phyloP scores from a whole-genome alignment of 306 rosid species.

The Abrus pulchellus region DNA sequence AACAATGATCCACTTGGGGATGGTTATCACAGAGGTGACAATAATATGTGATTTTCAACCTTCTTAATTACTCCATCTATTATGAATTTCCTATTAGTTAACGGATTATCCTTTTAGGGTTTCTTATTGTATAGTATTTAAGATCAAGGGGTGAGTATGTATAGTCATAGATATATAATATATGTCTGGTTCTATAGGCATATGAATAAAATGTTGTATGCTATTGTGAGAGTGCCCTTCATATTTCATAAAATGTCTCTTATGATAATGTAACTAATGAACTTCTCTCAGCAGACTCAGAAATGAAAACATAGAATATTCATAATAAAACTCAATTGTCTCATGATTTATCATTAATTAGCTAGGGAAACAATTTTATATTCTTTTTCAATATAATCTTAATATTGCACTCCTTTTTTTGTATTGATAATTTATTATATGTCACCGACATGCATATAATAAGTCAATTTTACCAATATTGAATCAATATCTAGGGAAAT shows the following conservation, averaged over 20 bases:
- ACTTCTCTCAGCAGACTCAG: not conserved
- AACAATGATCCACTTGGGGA: constrained; percentile 56
- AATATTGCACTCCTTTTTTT: not conserved
- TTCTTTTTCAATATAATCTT: not conserved
- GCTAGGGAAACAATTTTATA: not conserved
- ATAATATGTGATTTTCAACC: constrained; percentile 42
- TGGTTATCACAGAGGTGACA: constrained; percentile 53
- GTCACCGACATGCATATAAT: not conserved
- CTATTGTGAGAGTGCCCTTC: not conserved
- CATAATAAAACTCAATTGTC: not conserved
- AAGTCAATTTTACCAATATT: too few relatives aligned
- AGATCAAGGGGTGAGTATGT: constrained; percentile 2
- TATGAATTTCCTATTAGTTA: not conserved
- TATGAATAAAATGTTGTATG: not conserved
- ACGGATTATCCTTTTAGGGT: constrained; percentile 40
- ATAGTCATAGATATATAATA: constrained; percentile 4
- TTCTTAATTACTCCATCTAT: not conserved
- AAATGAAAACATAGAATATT: not conserved
- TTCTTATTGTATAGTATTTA: constrained; percentile 43
- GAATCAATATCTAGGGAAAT: too few relatives aligned
- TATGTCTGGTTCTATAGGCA: constrained; percentile 2
- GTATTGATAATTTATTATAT: not conserved
- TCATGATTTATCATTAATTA: not conserved
- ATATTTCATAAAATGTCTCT: constrained; percentile 27
- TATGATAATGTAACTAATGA: constrained; percentile 10